These are phyloP conservation scores for Saitozyma podzolica DNA, from an alignment of 768 basidiomycete species.

Conservation along the genomic window DNA sequence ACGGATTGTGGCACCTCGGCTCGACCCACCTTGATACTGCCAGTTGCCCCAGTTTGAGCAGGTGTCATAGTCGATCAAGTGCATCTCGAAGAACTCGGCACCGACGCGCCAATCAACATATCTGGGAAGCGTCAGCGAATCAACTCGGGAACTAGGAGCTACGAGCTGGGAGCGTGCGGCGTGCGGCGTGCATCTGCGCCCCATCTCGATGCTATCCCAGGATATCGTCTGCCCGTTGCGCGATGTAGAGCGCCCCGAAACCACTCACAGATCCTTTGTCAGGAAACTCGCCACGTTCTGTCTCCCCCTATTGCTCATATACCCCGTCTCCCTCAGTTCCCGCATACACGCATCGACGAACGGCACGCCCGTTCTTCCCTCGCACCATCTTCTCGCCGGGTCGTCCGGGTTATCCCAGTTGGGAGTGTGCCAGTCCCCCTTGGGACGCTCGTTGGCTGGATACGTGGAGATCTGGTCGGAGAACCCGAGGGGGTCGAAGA, in stretches of 20 bases:
- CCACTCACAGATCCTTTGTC: constrained; percentile 53
- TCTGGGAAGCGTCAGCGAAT: constrained; percentile 13
- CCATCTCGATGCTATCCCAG: too few relatives aligned
- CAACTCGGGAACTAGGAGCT: too few relatives aligned
- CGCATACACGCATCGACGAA: constrained; percentile 56
- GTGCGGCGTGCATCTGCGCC: too few relatives aligned
- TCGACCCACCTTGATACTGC: constrained; percentile 40
- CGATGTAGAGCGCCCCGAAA: neutral
- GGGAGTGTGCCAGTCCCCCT: constrained; percentile 34
- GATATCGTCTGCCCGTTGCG: neutral
- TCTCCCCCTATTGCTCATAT: constrained; percentile 56
- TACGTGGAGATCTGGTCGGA: constrained; percentile 45
- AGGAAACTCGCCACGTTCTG: constrained; percentile 58
- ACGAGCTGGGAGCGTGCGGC: too few relatives aligned
- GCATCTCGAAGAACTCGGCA: constrained; percentile 57
- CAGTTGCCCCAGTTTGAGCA: constrained; percentile 61
- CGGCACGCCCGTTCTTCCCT: constrained; percentile 54
- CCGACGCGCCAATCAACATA: constrained; percentile 57
- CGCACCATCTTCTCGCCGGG: constrained; percentile 46
- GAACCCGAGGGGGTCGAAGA: constrained; percentile 55
- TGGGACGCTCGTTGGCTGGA: constrained; percentile 26
- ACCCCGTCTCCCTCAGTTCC: constrained; percentile 53
- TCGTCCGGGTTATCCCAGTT: constrained; percentile 40
- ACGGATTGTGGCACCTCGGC: neutral
- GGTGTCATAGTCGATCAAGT: constrained; percentile 59